Percentiles rank a stretch among this genome's conserved stretches.
phyloP scores from a whole-genome alignment of 306 rosid genomes.

The Glycine latifolia region DNA sequence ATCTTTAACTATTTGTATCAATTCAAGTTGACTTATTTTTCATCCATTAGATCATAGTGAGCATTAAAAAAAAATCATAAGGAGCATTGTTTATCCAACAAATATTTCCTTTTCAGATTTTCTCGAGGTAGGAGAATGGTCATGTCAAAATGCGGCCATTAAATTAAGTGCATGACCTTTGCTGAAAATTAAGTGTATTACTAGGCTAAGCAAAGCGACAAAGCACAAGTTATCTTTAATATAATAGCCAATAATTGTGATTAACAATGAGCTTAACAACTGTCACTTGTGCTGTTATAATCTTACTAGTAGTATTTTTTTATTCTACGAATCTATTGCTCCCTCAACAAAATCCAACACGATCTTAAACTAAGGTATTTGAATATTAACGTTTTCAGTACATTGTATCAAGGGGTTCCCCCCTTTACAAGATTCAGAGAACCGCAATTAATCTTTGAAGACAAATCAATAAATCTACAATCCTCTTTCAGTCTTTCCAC shows the following conservation, averaged over 20 bases:
- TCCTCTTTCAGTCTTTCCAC: neutral
- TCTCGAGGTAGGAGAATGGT: neutral
- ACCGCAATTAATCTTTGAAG: neutral
- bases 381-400: conserved; percentile 13
- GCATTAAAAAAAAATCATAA: neutral
- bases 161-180: neutral
- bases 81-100: neutral
- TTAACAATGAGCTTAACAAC: conserved; percentile 26
- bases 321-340: conserved; percentile 30
- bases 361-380: conserved; percentile 16
- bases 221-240: conserved; percentile 38
- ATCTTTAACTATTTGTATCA: too few species aligned
- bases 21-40: too few species aligned
- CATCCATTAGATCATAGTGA: neutral
- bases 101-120: neutral
- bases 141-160: conserved; percentile 31
- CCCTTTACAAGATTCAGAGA: conserved; percentile 48
- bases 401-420: conserved; percentile 38
- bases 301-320: conserved; percentile 13
- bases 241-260: conserved; percentile 11
- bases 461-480: too few species aligned
- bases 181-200: neutral
- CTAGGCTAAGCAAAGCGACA: conserved; percentile 26
- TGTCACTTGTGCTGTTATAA: conserved; percentile 15
- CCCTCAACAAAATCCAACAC: conserved; percentile 45